These are phyloP conservation scores for Dryas integrifolia DNA, from an alignment of 331 rosid genomes.

Conservation along the genomic window DNA sequence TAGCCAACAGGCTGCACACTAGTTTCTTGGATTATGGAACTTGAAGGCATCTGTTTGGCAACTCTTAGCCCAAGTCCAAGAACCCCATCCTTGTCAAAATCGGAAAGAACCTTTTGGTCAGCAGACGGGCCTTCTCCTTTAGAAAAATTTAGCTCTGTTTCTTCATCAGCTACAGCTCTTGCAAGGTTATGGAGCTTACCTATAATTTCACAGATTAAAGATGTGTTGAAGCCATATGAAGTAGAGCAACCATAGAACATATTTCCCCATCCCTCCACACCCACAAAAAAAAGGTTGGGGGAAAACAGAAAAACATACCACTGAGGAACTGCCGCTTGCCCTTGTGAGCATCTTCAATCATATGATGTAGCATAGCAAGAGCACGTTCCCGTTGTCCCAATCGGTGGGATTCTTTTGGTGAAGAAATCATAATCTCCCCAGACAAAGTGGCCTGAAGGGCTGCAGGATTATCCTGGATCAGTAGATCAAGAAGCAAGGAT, in stretches of 20 bases:
- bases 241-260: neutral
- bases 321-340: constrained; percentile 97
- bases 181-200: constrained; percentile 99
- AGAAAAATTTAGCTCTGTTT: constrained; percentile 58
- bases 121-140: constrained; percentile 68
- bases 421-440: constrained; percentile 59
- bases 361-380: constrained; percentile 87
- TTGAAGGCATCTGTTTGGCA: constrained; percentile 56
- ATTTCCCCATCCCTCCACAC: constrained; percentile 1
- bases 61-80: constrained; percentile 86
- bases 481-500: constrained; percentile 33
- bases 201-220: constrained; percentile 33
- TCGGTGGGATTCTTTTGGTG: constrained; percentile 63
- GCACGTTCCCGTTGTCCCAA: constrained; percentile 95
- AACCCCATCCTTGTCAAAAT: constrained; percentile 63
- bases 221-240: constrained; percentile 21
- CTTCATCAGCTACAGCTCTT: constrained; percentile 97
- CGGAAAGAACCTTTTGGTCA: constrained; percentile 56
- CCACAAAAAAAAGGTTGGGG: constrained; percentile 15
- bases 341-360: constrained; percentile 95
- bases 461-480: constrained; percentile 70
- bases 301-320: constrained; percentile 44
- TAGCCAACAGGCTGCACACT: constrained; percentile 55
- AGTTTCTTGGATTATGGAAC: constrained; percentile 53
- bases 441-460: constrained; percentile 69